Base-by-base conservation (phyloP, 768 basidiomycete genomes). In the Hericium alpestre region DNA sequence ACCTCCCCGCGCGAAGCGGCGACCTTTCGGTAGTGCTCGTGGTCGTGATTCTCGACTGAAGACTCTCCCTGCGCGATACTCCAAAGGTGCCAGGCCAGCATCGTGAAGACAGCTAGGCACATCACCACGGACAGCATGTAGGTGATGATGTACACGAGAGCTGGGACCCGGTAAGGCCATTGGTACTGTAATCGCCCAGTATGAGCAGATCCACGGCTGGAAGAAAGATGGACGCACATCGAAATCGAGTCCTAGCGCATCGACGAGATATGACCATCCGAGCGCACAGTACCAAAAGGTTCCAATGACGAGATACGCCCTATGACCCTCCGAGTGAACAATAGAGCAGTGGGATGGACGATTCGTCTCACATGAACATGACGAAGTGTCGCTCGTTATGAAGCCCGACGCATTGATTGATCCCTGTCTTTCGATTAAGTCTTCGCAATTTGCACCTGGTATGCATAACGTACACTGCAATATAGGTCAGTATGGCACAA, bases 311-410 rank as follows among this genome's bases (percentile, higher is more conserved):
- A 97, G 83, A 70, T 95, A 96, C 27, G 77, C 75, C 82, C 92
- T 94, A 54, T 7, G 54, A 39, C 18, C 41, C 41, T 39, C 41
- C 38, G 53, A 54, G 25, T 39, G 47, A 56, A 1, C 27, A 1
- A 20, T 41, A 12, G 4, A 52, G 8, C 11, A 43, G 38, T 25
- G 47, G 32, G 53, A 52, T 54, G 39, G 54, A 51, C 32, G 9
- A 32, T 16, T 41, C 38, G 7, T 71, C 85, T 56, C 60, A 90
- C 91, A 98, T 87, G 78, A 98, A 99, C 50, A 98, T 73, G 40
- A 95, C 79, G 64, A 99, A 99, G 71, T 97, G 93, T 0, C 95
- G 84, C 67, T 97, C 94, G 64, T 98, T 99, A 67, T 95, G 78
- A 7, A 98, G 69, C 11, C 95, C 95, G 47, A 99, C 95, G 67